These are phyloP conservation scores for Cytospora chrysosperma DNA, from an alignment of 2,329 filamentous ascomycete species.

Conservation along the genomic window DNA sequence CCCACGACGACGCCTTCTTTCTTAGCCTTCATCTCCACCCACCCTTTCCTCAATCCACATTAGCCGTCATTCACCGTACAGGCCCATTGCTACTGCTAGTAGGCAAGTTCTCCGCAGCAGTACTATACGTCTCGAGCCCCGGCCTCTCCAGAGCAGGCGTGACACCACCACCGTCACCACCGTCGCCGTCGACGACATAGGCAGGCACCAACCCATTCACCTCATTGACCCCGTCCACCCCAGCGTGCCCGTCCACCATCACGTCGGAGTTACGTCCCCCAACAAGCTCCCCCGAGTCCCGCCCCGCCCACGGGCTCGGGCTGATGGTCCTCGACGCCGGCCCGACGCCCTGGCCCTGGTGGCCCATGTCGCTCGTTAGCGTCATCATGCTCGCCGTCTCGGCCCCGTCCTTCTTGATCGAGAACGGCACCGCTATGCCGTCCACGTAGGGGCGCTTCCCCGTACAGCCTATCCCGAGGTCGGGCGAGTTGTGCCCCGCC, in stretches of 20 bases:
- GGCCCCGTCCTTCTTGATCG: conserved; percentile 56
- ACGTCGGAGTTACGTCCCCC: neutral
- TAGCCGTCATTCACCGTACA: conserved; percentile 17
- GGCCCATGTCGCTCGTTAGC: conserved; percentile 46
- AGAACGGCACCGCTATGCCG: conserved; percentile 73
- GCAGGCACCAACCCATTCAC: conserved; percentile 2
- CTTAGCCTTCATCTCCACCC: neutral
- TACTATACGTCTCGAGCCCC: conserved; percentile 54
- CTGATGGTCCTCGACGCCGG: conserved; percentile 37
- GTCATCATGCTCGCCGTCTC: conserved; percentile 72
- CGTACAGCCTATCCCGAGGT: conserved; percentile 45
- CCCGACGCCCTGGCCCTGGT: conserved; percentile 34
- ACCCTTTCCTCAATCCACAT: neutral
- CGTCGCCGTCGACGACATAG: neutral
- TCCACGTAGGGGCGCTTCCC: conserved; percentile 66
- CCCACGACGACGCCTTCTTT: neutral
- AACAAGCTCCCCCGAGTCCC: conserved; percentile 16
- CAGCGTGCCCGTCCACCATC: neutral
- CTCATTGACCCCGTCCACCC: neutral
- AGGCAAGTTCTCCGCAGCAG: conserved; percentile 48
- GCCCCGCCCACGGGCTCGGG: conserved; percentile 21
- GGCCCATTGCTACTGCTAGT: conserved; percentile 26
- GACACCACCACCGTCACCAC: conserved; percentile 3
- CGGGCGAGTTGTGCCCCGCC: conserved; percentile 30
- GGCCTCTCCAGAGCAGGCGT: conserved; percentile 35